Percentiles rank a stretch among this genome's conserved stretches.
Conservation (phyloP, 176 grass and related monocot species). For the Otatea glauca region DNA sequence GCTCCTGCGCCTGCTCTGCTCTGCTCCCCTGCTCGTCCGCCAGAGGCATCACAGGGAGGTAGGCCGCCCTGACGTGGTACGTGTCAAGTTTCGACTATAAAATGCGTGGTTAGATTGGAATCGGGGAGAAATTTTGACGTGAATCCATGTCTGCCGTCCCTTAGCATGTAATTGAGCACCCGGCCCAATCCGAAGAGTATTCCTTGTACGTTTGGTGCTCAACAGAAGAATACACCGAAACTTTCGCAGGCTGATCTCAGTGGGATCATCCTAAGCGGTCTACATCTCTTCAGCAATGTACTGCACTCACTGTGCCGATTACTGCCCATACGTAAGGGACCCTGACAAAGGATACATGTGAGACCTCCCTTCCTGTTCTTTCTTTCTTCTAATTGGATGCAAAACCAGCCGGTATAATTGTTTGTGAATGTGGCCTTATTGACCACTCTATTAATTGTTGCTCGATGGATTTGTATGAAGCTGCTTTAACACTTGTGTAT, state of each 20-base stretch:
- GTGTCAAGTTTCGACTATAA: background rate
- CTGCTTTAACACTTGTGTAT: constrained; percentile 15
- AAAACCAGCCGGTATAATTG: background rate
- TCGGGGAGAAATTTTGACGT: background rate
- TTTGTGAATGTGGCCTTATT: background rate
- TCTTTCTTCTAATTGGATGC: background rate
- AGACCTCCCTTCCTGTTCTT: constrained; percentile 31
- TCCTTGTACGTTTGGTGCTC: background rate
- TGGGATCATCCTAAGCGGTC: background rate
- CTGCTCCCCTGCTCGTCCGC: background rate
- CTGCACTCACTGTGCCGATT: constrained; percentile 63
- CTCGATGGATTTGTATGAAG: background rate
- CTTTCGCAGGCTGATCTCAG: constrained; percentile 35
- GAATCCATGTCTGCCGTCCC: background rate
- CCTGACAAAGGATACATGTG: constrained; percentile 69
- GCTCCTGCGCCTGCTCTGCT: too few species aligned
- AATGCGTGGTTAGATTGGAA: background rate
- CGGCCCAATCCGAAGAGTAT: background rate
- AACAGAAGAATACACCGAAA: background rate
- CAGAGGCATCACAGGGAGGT: background rate
- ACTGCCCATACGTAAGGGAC: constrained; percentile 47
- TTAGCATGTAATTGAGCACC: constrained; percentile 14
- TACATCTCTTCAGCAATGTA: constrained; percentile 60
- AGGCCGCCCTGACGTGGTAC: background rate
- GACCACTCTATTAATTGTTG: background rate